These are phyloP conservation scores for Fusarium sp. DNA, from an alignment of 2,329 filamentous ascomycete species.

Conservation along the genomic window DNA sequence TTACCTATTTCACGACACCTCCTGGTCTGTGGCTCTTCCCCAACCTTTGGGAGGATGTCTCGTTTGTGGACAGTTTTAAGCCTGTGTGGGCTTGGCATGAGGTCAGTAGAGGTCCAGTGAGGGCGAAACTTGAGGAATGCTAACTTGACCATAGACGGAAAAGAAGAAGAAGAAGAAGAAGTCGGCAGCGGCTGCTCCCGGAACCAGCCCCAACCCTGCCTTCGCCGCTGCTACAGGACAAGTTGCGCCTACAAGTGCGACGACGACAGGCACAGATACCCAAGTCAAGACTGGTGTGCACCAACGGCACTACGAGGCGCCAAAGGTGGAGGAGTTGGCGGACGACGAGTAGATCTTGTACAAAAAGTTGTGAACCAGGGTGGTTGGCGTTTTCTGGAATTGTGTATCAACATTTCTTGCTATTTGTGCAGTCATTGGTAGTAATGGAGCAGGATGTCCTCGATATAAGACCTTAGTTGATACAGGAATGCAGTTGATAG, in stretches of 20 bases:
- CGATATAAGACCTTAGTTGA: neutral
- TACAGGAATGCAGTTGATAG: neutral
- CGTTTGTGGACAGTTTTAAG: conserved; percentile 96
- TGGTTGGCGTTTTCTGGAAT: conserved; percentile 40
- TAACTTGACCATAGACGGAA: conserved; percentile 43
- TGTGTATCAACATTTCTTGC: conserved; percentile 38
- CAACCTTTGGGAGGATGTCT: conserved; percentile 97
- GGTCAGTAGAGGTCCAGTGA: conserved; percentile 59
- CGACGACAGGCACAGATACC: conserved; percentile 64
- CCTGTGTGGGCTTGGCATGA: conserved; percentile 99
- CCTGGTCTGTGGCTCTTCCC: conserved; percentile 98
- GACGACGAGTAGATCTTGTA: conserved; percentile 55
- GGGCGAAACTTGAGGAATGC: neutral
- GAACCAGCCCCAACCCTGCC: conserved; percentile 49
- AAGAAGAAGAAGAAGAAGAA: conserved; percentile 66
- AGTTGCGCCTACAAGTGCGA: conserved; percentile 60
- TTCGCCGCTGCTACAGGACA: conserved; percentile 64
- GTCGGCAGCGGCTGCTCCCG: conserved; percentile 50
- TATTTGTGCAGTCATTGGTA: conserved; percentile 23
- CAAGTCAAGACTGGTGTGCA: conserved; percentile 58
- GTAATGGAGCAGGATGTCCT: conserved; percentile 26
- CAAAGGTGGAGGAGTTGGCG: conserved; percentile 61
- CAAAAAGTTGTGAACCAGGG: conserved; percentile 22
- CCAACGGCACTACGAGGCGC: conserved; percentile 58
- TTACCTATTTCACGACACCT: conserved; percentile 83